phyloP scores from a whole-genome alignment of 352 stramenopile species.

The Hyaloperonospora brassicae region DNA sequence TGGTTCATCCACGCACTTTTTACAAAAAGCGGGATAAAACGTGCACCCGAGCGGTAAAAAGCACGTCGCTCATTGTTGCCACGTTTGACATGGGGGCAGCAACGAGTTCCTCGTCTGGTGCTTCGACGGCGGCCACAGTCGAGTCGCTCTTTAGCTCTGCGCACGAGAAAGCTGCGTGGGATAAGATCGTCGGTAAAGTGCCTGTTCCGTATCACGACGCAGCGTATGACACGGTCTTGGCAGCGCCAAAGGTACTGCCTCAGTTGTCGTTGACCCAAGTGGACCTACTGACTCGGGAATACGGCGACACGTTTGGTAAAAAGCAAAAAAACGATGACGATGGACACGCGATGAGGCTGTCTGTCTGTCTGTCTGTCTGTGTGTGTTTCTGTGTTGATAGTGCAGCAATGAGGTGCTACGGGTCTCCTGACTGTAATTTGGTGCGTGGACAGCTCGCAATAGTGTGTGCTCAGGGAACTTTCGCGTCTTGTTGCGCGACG shows the following conservation, averaged over 20 bases:
- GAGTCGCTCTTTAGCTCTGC: constrained; percentile 39
- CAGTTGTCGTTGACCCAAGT: constrained; percentile 50
- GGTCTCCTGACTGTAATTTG: neutral
- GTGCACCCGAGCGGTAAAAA: too few relatives aligned
- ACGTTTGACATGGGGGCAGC: constrained; percentile 36
- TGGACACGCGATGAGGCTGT: too few relatives aligned
- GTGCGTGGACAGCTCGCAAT: constrained; percentile 39
- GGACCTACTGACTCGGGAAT: constrained; percentile 52
- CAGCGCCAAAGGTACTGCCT: constrained; percentile 30
- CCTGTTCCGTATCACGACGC: constrained; percentile 41
- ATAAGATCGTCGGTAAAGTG: constrained; percentile 59
- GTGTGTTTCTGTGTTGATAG: neutral
- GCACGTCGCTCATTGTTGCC: too few relatives aligned
- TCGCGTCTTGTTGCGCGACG: constrained; percentile 54
- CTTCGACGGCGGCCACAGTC: constrained; percentile 7
- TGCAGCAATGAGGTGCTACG: constrained; percentile 4
- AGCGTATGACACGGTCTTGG: constrained; percentile 46
- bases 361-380: too few relatives aligned
- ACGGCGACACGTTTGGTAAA: constrained; percentile 46
- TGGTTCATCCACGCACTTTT: too few relatives aligned
- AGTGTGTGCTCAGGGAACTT: constrained; percentile 70
- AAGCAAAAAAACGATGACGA: too few relatives aligned
- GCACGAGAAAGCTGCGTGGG: constrained; percentile 49
- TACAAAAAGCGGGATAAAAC: too few relatives aligned
- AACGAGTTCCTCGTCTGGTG: constrained; percentile 27